These are phyloP conservation scores for Ogataea paraovalis DNA, from an alignment of 805 yeast genomes.

Conservation along the genomic window DNA sequence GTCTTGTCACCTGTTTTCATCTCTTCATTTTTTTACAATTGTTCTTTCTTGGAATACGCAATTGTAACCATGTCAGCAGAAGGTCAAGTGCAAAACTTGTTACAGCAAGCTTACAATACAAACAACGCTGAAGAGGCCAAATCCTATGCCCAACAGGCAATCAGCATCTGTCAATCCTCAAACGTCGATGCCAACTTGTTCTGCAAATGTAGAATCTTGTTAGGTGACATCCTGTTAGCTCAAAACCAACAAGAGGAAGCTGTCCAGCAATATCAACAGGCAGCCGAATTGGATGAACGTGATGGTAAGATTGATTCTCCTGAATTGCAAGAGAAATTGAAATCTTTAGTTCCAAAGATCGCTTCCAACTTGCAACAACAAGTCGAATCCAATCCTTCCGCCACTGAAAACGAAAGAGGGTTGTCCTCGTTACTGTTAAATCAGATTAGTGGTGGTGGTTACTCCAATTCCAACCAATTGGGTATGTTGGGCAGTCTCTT, in stretches of 20 bases:
- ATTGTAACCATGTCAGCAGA: not conserved
- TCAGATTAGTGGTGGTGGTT: slow-evolving; percentile 25
- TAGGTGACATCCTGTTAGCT: slow-evolving; percentile 26
- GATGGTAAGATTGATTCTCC: slow-evolving; percentile 31
- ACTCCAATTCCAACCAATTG: slow-evolving; percentile 25
- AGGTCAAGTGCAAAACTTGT: slow-evolving; percentile 16
- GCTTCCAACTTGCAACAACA: slow-evolving; percentile 19
- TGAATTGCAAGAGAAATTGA: slow-evolving; percentile 27
- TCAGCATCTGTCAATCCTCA: slow-evolving; percentile 16
- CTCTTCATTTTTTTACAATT: not conserved
- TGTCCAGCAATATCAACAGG: slow-evolving; percentile 25
- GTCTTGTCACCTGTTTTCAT: no score
- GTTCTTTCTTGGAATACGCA: not conserved
- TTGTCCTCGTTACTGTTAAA: slow-evolving; percentile 24
- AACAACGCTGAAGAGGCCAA: slow-evolving; percentile 15
- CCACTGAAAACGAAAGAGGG: slow-evolving; percentile 27
- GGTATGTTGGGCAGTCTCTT: slow-evolving; percentile 24
- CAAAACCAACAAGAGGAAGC: slow-evolving; percentile 25
- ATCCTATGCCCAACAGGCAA: slow-evolving; percentile 16
- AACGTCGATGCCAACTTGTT: slow-evolving; percentile 25
- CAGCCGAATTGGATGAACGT: slow-evolving; percentile 29
- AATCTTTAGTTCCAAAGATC: slow-evolving; percentile 19
- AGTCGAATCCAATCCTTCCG: slow-evolving; percentile 20
- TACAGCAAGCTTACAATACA: slow-evolving; percentile 17
- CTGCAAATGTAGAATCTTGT: slow-evolving; percentile 23